Conservation (phyloP, 495 filamentous ascomycete genomes). For the Oidiodendron maius region DNA sequence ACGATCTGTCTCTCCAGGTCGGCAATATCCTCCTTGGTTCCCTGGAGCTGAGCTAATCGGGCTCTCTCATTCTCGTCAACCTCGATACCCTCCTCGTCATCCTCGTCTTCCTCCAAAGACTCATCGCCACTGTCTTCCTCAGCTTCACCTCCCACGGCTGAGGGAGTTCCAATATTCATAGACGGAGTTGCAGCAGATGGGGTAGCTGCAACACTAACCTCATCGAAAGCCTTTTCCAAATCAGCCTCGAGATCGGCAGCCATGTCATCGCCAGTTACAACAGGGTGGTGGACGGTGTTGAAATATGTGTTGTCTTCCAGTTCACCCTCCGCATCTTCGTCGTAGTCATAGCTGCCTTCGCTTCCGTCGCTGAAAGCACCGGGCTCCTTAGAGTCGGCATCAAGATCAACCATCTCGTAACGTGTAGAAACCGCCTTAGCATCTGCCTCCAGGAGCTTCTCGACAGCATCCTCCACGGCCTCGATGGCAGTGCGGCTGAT, state of each 20-base stretch:
- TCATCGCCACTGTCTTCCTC: constrained; percentile 34
- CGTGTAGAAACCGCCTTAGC: constrained; percentile 45
- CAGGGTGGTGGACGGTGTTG: constrained; percentile 1
- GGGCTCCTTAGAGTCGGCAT: constrained; percentile 42
- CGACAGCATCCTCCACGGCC: constrained; percentile 77
- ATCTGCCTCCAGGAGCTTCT: constrained; percentile 69
- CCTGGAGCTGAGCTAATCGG: constrained; percentile 38
- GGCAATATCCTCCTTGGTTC: constrained; percentile 48
- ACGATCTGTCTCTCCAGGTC: constrained; percentile 42
- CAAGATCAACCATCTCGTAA: constrained; percentile 61
- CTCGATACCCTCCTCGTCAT: constrained; percentile 41
- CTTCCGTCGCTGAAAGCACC: constrained; percentile 33
- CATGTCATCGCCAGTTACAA: constrained; percentile 14
- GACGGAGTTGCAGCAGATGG: constrained; percentile 12
- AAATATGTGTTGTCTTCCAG: constrained; percentile 28
- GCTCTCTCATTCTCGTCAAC: constrained; percentile 40
- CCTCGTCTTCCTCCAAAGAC: constrained; percentile 37
- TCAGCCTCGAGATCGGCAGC: constrained; percentile 30
- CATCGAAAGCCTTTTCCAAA: constrained; percentile 32
- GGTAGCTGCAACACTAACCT: constrained; percentile 24
- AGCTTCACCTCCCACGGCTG: constrained; percentile 23
- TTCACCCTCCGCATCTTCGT: constrained; percentile 47
- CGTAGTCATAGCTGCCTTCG: constrained; percentile 27
- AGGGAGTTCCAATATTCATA: constrained; percentile 20
- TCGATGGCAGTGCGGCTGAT: constrained; percentile 81